These are phyloP conservation scores for Candida fluviatilis DNA, from an alignment of 805 yeast species.

Conservation along the genomic window DNA sequence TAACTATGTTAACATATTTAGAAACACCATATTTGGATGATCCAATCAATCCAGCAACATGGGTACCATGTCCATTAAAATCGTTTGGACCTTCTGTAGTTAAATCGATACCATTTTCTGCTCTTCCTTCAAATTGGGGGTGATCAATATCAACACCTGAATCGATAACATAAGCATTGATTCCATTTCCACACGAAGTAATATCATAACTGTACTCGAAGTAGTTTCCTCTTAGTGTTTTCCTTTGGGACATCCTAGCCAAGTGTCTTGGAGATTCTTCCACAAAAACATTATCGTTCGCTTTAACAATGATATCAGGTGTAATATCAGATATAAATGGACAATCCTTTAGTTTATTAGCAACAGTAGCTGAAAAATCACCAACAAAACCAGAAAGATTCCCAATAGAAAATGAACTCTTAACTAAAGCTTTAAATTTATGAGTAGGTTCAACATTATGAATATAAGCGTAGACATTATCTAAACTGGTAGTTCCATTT, in stretches of 20 bases:
- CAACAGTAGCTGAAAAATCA: slow-evolving; percentile 45
- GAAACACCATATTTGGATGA: slow-evolving; percentile 51
- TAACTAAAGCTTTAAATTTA: slow-evolving; percentile 45
- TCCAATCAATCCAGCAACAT: slow-evolving; percentile 52
- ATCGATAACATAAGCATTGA: slow-evolving; percentile 77
- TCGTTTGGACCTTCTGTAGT: slow-evolving; percentile 56
- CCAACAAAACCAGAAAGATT: slow-evolving; percentile 69
- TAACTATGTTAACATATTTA: slow-evolving; percentile 54
- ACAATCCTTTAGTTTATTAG: slow-evolving; percentile 47
- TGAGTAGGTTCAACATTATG: slow-evolving; percentile 11
- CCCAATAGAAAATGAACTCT: slow-evolving; percentile 60
- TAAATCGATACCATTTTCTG: slow-evolving; percentile 54
- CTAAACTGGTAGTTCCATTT: slow-evolving; percentile 46
- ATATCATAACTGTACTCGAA: slow-evolving; percentile 47
- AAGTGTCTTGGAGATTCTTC: slow-evolving; percentile 59
- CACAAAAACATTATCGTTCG: slow-evolving; percentile 46
- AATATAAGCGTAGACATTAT: slow-evolving; percentile 43
- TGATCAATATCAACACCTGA: slow-evolving; percentile 68
- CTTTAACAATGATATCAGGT: slow-evolving; percentile 59
- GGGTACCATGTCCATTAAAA: slow-evolving; percentile 55
- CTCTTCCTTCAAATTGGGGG: slow-evolving; percentile 64
- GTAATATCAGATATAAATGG: slow-evolving; percentile 67
- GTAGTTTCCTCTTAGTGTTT: slow-evolving; percentile 13
- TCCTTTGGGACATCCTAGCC: slow-evolving; percentile 55
- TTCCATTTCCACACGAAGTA: slow-evolving; percentile 49